phyloP scores from a whole-genome alignment of 257 asterid species.

The Ajuga chamaepitys region DNA sequence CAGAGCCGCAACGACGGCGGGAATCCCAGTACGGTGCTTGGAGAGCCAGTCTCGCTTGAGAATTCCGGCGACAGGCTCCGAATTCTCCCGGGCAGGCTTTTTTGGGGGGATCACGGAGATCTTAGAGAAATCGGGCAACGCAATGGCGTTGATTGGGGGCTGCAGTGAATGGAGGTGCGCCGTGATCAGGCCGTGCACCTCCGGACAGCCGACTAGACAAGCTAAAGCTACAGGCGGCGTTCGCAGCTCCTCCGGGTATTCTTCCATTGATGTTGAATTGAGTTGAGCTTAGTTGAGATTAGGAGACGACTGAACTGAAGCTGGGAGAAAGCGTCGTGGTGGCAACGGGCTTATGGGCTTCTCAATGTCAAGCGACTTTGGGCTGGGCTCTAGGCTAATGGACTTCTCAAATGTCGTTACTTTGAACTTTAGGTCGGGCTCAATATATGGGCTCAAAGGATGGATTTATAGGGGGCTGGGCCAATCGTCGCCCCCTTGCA shows the following conservation, averaged over 20 bases:
- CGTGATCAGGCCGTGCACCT: constrained; percentile 67
- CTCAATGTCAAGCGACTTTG: background rate
- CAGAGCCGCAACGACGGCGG: constrained; percentile 78
- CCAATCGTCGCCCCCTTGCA: no score
- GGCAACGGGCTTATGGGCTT: constrained; percentile 1
- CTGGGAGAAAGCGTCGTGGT: background rate
- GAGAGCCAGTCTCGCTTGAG: constrained; percentile 75
- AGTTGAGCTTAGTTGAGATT: constrained; percentile 17
- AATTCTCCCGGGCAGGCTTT: constrained; percentile 39
- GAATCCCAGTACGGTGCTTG: constrained; percentile 91
- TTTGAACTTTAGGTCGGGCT: no score
- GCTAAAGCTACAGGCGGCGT: constrained; percentile 84
- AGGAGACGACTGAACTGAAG: constrained; percentile 6
- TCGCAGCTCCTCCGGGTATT: constrained; percentile 82
- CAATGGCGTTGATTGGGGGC: constrained; percentile 84
- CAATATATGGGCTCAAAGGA: no score
- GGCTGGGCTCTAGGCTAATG: no score
- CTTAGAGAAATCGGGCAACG: constrained; percentile 93
- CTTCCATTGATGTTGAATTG: constrained; percentile 56
- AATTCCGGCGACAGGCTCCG: constrained; percentile 48
- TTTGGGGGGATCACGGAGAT: constrained; percentile 54
- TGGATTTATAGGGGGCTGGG: no score
- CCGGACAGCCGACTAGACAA: constrained; percentile 74
- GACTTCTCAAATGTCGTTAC: no score
- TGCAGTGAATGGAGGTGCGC: constrained; percentile 77